Conservation (phyloP, 1,284 basidiomycete genomes). For the Ceratobasidium sp. region DNA sequence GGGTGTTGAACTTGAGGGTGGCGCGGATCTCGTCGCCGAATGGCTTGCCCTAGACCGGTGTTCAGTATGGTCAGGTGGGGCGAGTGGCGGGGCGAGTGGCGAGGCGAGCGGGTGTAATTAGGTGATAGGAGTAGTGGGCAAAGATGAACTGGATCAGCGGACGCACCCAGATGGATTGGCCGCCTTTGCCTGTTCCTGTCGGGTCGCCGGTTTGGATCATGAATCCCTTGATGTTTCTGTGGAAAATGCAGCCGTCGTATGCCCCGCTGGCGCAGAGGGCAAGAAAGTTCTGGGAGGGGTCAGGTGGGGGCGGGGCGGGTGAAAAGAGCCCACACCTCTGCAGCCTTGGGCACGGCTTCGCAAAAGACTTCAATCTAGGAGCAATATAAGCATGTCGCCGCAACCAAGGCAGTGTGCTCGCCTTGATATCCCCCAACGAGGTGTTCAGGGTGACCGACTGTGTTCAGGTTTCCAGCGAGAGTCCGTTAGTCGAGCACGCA, state of each 20-base stretch:
- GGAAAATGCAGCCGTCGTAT: conserved; percentile 89
- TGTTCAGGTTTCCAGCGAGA: no score
- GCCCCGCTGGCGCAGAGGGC: conserved; percentile 91
- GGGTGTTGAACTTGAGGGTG: conserved; percentile 94
- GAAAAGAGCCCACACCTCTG: conserved; percentile 73
- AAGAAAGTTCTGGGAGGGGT: conserved; percentile 82
- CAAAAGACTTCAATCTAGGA: conserved; percentile 94
- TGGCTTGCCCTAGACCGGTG: conserved; percentile 65
- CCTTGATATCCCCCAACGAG: conserved; percentile 94
- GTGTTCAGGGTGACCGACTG: conserved; percentile 97
- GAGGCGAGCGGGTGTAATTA: not conserved
- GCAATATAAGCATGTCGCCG: not conserved
- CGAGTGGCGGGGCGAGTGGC: conserved; percentile 49
- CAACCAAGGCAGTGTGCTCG: conserved; percentile 53
- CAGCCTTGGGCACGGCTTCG: conserved; percentile 92
- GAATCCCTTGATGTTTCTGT: conserved; percentile 94
- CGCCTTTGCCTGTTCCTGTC: conserved; percentile 80
- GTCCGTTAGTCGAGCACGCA: no score
- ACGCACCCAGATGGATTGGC: conserved; percentile 77
- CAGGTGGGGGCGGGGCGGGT: conserved; percentile 26
- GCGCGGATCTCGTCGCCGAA: conserved; percentile 91
- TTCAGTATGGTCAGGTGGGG: not conserved
- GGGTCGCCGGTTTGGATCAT: conserved; percentile 96
- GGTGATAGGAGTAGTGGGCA: no score
- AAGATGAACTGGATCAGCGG: not conserved